Evolutionary conservation across 768 basidiomycete species (phyloP).

Genomic region (Myochromella boudieri): DNA sequence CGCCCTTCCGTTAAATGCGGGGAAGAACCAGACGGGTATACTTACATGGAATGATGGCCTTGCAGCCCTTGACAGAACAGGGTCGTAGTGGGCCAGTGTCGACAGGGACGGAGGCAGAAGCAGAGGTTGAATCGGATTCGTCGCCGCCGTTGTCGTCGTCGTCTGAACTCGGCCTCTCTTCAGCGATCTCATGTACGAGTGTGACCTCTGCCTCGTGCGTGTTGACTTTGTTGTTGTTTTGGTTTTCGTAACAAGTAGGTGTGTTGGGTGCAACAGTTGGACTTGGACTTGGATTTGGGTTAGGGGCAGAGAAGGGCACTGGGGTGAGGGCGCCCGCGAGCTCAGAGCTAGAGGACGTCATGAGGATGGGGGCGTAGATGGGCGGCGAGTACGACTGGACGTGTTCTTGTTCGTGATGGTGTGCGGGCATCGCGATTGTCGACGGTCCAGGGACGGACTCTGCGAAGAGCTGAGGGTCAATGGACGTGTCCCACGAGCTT

Average conservation of each 20-base stretch:
- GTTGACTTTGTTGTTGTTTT: background rate
- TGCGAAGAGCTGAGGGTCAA: slow-evolving; percentile 20
- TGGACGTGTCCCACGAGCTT: slow-evolving; percentile 13
- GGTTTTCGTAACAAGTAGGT: background rate
- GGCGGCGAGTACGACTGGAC: slow-evolving; percentile 26
- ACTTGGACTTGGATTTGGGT: background rate
- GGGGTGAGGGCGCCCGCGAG: slow-evolving; percentile 48
- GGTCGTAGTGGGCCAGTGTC: slow-evolving; percentile 24
- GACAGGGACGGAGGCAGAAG: too few relatives aligned
- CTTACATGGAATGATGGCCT: slow-evolving; percentile 39
- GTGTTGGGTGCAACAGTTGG: background rate
- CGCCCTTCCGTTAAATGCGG: slow-evolving; percentile 1
- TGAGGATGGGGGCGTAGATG: slow-evolving; percentile 26
- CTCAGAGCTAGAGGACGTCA: slow-evolving; percentile 41
- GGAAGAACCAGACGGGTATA: slow-evolving; percentile 24
- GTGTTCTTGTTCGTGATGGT: background rate
- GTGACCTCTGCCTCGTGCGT: background rate
- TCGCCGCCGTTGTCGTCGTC: too few relatives aligned
- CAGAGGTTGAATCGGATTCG: too few relatives aligned
- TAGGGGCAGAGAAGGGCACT: slow-evolving; percentile 25
- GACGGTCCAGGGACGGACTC: background rate
- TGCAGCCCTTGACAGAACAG: slow-evolving; percentile 60
- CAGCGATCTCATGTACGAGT: background rate
- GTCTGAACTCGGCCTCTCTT: too few relatives aligned
- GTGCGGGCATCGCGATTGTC: background rate